Conservation (phyloP, 352 stramenopile species). For the Phytophthora palmivora region DNA sequence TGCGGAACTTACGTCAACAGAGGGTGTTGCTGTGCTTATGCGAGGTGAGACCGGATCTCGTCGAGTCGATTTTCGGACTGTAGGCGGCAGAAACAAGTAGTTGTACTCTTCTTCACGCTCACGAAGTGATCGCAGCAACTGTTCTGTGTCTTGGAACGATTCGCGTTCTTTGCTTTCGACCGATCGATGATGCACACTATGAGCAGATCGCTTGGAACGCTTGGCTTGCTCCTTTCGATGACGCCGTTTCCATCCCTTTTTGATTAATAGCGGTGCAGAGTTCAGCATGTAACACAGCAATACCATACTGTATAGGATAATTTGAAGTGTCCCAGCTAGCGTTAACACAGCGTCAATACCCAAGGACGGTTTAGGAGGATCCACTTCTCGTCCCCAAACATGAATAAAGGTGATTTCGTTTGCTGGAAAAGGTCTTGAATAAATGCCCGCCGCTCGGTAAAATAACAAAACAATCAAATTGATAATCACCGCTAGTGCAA, state of each 20-base stretch:
- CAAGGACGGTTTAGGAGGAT: conserved; percentile 32
- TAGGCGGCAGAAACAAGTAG: conserved; percentile 59
- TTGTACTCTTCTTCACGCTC: conserved; percentile 73
- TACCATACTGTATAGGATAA: conserved; percentile 56
- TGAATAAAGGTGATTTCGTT: conserved; percentile 47
- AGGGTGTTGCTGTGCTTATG: not conserved
- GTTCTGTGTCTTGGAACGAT: conserved; percentile 71
- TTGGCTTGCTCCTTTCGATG: conserved; percentile 48
- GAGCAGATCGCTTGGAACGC: conserved; percentile 51
- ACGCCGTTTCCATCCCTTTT: conserved; percentile 73
- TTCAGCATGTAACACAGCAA: conserved; percentile 74
- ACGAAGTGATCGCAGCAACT: conserved; percentile 59
- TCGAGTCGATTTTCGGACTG: conserved; percentile 15
- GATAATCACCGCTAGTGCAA: conserved; percentile 55
- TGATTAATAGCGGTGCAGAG: conserved; percentile 68
- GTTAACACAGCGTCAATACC: conserved; percentile 48
- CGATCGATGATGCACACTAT: conserved; percentile 32
- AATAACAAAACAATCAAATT: conserved; percentile 71
- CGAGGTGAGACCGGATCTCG: conserved; percentile 13
- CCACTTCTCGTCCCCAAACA: conserved; percentile 14
- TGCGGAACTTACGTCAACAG: conserved; percentile 1
- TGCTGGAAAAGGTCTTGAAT: conserved; percentile 59
- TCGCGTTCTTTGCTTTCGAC: conserved; percentile 50
- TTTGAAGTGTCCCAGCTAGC: conserved; percentile 58
- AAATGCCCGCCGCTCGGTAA: conserved; percentile 59